These are phyloP conservation scores for Lantana camara DNA, from an alignment of 257 asterid species.

Conservation along the genomic window DNA sequence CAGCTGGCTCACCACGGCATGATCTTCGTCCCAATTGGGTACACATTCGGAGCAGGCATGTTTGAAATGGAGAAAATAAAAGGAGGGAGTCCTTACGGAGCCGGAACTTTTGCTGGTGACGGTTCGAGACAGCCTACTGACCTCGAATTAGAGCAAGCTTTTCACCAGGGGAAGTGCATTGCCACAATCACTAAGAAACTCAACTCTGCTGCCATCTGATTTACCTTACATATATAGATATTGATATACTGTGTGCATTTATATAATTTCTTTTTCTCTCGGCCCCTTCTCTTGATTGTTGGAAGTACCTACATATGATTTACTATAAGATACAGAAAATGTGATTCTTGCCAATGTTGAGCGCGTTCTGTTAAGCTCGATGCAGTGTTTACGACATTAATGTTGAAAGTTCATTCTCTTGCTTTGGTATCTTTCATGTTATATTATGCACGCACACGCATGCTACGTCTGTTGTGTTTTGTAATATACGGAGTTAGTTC, in stretches of 20 bases:
- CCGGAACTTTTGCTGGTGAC: slow-evolving; percentile 82
- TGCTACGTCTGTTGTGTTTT: background rate
- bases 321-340: slow-evolving; percentile 12
- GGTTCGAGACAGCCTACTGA: slow-evolving; percentile 62
- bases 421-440: background rate
- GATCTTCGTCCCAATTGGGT: slow-evolving; percentile 70
- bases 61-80: slow-evolving; percentile 64
- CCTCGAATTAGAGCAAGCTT: slow-evolving; percentile 59
- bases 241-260: slow-evolving; percentile 25
- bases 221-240: slow-evolving; percentile 11
- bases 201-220: slow-evolving; percentile 42
- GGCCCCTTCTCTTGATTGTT: background rate
- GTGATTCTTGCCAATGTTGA: slow-evolving; percentile 27
- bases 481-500: background rate
- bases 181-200: slow-evolving; percentile 61
- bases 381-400: slow-evolving; percentile 18
- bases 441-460: background rate
- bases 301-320: slow-evolving; percentile 14
- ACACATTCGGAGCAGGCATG: slow-evolving; percentile 68
- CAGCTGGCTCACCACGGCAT: slow-evolving; percentile 69
- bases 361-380: slow-evolving; percentile 9
- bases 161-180: slow-evolving; percentile 61
- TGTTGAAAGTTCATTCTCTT: slow-evolving; percentile 19
- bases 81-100: slow-evolving; percentile 94
- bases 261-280: slow-evolving; percentile 20